Percentiles rank a stretch among this genome's conserved stretches.
These are phyloP conservation scores for Mesembryanthemum crystallinum DNA, from an alignment of 148 eudicot genomes.

Conservation along the genomic window DNA sequence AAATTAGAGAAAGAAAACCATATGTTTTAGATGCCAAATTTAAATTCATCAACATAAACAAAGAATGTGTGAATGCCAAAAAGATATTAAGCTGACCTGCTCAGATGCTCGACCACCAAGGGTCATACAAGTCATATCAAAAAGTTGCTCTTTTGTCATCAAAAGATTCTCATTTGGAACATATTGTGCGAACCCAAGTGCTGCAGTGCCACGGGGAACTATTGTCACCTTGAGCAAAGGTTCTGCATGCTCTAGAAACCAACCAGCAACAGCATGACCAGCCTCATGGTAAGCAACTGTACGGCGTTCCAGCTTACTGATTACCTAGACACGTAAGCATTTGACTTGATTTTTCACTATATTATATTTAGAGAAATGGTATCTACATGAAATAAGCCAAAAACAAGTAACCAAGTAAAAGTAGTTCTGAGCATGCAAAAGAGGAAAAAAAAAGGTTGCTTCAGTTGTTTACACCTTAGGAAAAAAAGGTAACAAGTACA, in stretches of 20 bases:
- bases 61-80: no score
- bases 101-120: constrained; percentile 77
- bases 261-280: constrained; percentile 69
- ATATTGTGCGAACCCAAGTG: constrained; percentile 69
- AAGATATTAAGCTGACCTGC: constrained; percentile 39
- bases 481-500: no score
- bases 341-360: not conserved
- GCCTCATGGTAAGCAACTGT: constrained; percentile 74
- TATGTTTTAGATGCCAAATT: not conserved
- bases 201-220: constrained; percentile 75
- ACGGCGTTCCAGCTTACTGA: constrained; percentile 55
- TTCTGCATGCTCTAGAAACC: constrained; percentile 62
- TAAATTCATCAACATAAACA: not conserved
- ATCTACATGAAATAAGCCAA: no score
- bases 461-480: no score
- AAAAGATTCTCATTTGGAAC: constrained; percentile 68
- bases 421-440: no score
- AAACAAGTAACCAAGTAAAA: no score
- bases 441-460: no score
- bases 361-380: not conserved
- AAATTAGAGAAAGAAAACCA: not conserved
- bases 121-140: constrained; percentile 72
- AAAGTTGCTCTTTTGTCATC: constrained; percentile 70
- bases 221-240: constrained; percentile 65
- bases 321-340: constrained; percentile 37